Base-by-base conservation (phyloP, 257 asterid species). In the Solanum sejunctum region DNA sequence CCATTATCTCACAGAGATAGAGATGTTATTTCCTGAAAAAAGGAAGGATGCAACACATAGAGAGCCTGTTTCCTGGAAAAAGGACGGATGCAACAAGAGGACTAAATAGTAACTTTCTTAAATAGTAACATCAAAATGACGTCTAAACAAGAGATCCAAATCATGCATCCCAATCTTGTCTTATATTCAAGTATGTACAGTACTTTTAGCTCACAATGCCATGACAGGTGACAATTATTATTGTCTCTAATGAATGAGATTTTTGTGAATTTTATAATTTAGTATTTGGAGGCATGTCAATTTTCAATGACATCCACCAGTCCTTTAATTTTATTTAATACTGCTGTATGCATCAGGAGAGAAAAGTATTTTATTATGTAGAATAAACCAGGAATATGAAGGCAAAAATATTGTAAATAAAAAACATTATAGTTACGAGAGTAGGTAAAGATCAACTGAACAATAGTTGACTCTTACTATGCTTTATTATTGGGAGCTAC, bases 281-380 rank as follows among this genome's bases (percentile, higher is more conserved):
- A 4, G 47, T 77, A 5, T 5, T 77, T 77, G 82, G 63, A 77
- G 45, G 23, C 63, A 23, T 77, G 64, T 78, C 64, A 78, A 78
- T 54, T 78, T 78, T 78, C 28, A 52, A n/a, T 78, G 82, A 28
- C 82, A 16, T n/a, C 83, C 39, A 32, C 43, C 75, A 70, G 78
- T 49, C 17, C 41, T 21, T 75, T 49, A 51, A 26, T 16, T 77
- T 77, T 77, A 77, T 52, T 77, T 77, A 51, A 78, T 78, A 52
- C 83, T 78, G 83, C 49, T 54, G 83, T 78, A 78, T 78, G 83
- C 66, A 78, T 78, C 83, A 73, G n/a, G 20, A 11, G 81, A n/a
- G 39, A 12, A 7, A 17, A 72, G 81, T 45, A 72, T 72, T 45
- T 73, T 73, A 45, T 73, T 1, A 45, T 72, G 1, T 70, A 39